Base-by-base conservation (phyloP, 306 rosid genomes). In the Trifolium subterraneum region DNA sequence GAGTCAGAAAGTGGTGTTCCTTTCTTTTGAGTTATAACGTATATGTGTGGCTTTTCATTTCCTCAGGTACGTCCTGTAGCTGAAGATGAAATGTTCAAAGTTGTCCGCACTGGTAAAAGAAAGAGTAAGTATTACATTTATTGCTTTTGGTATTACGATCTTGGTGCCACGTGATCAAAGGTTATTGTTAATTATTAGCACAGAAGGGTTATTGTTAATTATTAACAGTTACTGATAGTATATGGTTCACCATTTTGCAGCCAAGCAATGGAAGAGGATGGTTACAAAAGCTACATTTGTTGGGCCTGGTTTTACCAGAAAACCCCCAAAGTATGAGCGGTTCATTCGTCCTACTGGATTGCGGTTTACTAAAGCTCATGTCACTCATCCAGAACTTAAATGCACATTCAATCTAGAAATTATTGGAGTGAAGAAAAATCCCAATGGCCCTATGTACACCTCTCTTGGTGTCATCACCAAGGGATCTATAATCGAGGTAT, bases 251-350 rank as follows among this genome's bases (percentile, higher is more conserved):
- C 33, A 36, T 78, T 71, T 79, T 84, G 18, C 80, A 94, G 98
- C 96, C 51, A 94, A 94, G 84, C 97, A 94, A 73, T 94, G 97
- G 97, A 94, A 94, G 89, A 88, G 98, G 81, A 94, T 94, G 98
- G 84, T 91, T 73, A 92, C 97, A 15, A 94, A 94, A 85, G 98
- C 98, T 63, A 94, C 95, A 70, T 94, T 94, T 83, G 98, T 94
- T 18, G 97, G 98, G 63, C 86, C 97, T 66, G 85, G 93, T 68
- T 94, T 94, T 81, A 91, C 98, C 2, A 84, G 98, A 86, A 94
- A 94, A 73, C 97, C 98, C 72, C 97, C 99, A 2, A 94, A 94
- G 80, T 94, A 94, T 0, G 99, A 94, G 81, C 87, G 99, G 0
- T 92, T 92, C 65, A 92, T 94, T 61, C 95, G 96, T 59, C 99